Evolutionary conservation across 495 filamentous ascomycete species (phyloP).

Genomic region (Penicillium paradoxum): DNA sequence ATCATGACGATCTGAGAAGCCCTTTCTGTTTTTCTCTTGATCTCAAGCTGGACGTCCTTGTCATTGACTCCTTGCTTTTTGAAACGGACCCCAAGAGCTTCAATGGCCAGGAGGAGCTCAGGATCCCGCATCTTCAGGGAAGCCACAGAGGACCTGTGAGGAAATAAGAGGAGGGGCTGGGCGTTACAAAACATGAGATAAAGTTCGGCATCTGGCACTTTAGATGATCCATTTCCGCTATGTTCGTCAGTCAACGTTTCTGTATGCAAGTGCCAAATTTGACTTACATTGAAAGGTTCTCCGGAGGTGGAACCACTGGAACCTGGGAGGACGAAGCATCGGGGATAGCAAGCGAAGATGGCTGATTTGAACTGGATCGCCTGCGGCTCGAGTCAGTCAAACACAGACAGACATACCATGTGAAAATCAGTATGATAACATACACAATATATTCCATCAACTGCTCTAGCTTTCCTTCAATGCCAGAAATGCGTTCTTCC

Average conservation of each 20-base stretch:
- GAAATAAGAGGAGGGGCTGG: constrained; percentile 39
- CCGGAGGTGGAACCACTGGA: background rate
- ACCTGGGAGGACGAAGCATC: background rate
- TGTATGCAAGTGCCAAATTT: background rate
- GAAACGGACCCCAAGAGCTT: constrained; percentile 36
- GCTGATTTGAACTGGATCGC: background rate
- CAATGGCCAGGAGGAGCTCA: constrained; percentile 34
- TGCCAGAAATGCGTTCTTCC: constrained; percentile 34
- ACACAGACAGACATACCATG: too few species aligned
- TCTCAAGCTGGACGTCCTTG: constrained; percentile 8
- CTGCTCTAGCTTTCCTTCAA: constrained; percentile 36
- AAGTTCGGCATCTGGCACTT: constrained; percentile 10
- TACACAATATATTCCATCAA: constrained; percentile 26
- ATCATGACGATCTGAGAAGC: constrained; percentile 29
- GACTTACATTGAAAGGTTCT: background rate
- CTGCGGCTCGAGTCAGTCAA: background rate
- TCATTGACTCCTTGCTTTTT: constrained; percentile 7
- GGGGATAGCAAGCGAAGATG: background rate
- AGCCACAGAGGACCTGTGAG: constrained; percentile 17
- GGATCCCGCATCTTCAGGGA: constrained; percentile 23
- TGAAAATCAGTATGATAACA: background rate
- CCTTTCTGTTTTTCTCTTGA: constrained; percentile 23
- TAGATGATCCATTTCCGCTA: constrained; percentile 1
- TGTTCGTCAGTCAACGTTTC: background rate
- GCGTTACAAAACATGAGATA: constrained; percentile 36